Percentiles rank a stretch among this genome's conserved stretches.
Evolutionary conservation across 139 green algal genomes (phyloP).

Genomic region (Chlorella sp.): DNA sequence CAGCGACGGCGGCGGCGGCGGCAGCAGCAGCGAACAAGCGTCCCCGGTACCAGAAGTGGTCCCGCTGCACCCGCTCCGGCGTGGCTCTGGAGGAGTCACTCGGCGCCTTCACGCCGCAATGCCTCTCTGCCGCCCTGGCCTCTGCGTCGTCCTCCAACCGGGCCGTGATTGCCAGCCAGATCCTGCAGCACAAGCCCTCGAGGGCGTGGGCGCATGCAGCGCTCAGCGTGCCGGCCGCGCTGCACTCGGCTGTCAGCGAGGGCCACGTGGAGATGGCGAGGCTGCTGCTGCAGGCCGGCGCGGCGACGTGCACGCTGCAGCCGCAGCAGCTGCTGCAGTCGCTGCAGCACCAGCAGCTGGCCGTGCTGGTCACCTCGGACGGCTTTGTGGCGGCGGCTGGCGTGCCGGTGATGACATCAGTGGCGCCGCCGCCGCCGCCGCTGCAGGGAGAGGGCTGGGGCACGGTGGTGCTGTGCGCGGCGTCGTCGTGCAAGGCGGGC

Average conservation of each 20-base stretch:
- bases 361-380: background rate
- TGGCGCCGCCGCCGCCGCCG: constrained; percentile 1
- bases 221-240: background rate
- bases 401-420: background rate
- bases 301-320: background rate
- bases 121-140: background rate
- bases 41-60: too few relatives aligned
- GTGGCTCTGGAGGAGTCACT: too few relatives aligned
- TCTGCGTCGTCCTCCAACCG: background rate
- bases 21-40: background rate
- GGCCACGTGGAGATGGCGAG: background rate
- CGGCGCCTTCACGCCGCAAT: background rate
- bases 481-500: constrained; percentile 1
- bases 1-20: background rate
- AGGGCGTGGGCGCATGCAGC: background rate
- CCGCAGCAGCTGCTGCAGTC: background rate
- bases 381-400: too few relatives aligned
- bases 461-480: constrained; percentile 4
- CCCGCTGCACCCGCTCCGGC: too few relatives aligned
- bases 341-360: background rate
- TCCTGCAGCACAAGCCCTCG: background rate
- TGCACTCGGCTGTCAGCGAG: background rate
- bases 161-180: background rate
- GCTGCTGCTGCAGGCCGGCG: constrained; percentile 2
- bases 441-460: constrained; percentile 2